Base-by-base conservation (phyloP, 345 rosid species). In the Isatis tinctoria region DNA sequence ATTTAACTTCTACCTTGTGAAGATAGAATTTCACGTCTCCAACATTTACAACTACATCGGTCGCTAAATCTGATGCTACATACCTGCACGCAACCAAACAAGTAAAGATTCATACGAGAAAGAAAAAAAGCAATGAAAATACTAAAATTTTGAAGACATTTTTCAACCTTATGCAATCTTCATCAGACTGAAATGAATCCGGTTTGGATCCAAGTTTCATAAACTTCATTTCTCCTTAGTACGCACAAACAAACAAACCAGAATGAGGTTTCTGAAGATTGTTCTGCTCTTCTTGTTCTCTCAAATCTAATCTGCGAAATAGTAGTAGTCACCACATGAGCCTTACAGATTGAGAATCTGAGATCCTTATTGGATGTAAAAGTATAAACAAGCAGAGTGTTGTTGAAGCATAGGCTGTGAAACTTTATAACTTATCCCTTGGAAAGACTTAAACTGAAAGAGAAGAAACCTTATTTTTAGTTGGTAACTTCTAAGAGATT, bases 161-260 rank as follows among this genome's bases (percentile, higher is more conserved):
- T 47, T 10, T 28, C 16, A 43, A 90, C 96, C 93, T 83, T 67
- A 83, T 75, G 69, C 69, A 82, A 68, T 81, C 90, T 47, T 85
- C 90, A 43, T 84, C 78, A 17, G 93, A 70, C 76, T 85, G 93
- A 67, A 90, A 90, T 3, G 86, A 83, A 72, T 90, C 93, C n/a
- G 93, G 91, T 84, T 90, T 90, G 65, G 93, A 90, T 53, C 96
- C 96, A 80, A 90, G 93, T 81, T 90, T 90, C 96, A 90, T 90
- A 83, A 86, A 90, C 88, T 90, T 90, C 96, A 90, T 90, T 20
- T 80, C 73, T 65, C 63, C 27, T 57, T 16, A 16, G 16, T 32
- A 44, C 39, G 16, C 11, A 14, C 65, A 45, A 6, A 12, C 10
- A 40, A 47, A 39, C 28, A 16, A 62, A 53, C 30, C 20, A 67